phyloP scores from a whole-genome alignment of 2,329 filamentous ascomycete species.

The Acephala macrosclerotiorum region DNA sequence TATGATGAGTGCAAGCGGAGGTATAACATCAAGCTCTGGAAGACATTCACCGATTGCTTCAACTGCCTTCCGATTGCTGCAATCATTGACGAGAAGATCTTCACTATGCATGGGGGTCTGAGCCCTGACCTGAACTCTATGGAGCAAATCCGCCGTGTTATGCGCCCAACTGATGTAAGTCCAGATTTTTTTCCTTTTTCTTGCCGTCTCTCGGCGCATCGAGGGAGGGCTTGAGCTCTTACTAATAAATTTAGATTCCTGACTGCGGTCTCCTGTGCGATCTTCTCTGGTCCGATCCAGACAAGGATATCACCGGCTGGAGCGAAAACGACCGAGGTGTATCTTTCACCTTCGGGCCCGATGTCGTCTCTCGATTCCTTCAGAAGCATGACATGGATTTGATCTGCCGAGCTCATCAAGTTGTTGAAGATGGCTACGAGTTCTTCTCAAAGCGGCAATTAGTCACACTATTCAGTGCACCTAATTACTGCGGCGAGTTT shows the following conservation, averaged over 20 bases:
- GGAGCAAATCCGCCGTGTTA: slow-evolving; percentile 99
- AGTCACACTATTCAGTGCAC: slow-evolving; percentile 96
- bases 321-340: slow-evolving; percentile 99
- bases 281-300: slow-evolving; percentile 97
- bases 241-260: slow-evolving; percentile 74
- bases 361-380: slow-evolving; percentile 95
- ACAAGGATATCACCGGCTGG: slow-evolving; percentile 99
- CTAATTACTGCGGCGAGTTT: slow-evolving; percentile 99
- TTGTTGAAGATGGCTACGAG: slow-evolving; percentile 98
- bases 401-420: slow-evolving; percentile 98
- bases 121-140: slow-evolving; percentile 98
- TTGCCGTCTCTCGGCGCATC: slow-evolving; percentile 39
- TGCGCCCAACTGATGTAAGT: slow-evolving; percentile 98
- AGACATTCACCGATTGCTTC: slow-evolving; percentile 99
- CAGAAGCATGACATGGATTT: slow-evolving; percentile 99
- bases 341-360: slow-evolving; percentile 97
- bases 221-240: slow-evolving; percentile 43
- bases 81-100: slow-evolving; percentile 99
- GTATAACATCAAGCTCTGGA: slow-evolving; percentile 99
- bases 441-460: slow-evolving; percentile 99
- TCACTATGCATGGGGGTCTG: slow-evolving; percentile 98
- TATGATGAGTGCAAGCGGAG: slow-evolving; percentile 99
- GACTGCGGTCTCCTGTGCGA: slow-evolving; percentile 98
- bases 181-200: slow-evolving; percentile 30
- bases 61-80: slow-evolving; percentile 98